phyloP scores from a whole-genome alignment of 805 yeast genomes.

The Saccharomyces paradoxus region DNA sequence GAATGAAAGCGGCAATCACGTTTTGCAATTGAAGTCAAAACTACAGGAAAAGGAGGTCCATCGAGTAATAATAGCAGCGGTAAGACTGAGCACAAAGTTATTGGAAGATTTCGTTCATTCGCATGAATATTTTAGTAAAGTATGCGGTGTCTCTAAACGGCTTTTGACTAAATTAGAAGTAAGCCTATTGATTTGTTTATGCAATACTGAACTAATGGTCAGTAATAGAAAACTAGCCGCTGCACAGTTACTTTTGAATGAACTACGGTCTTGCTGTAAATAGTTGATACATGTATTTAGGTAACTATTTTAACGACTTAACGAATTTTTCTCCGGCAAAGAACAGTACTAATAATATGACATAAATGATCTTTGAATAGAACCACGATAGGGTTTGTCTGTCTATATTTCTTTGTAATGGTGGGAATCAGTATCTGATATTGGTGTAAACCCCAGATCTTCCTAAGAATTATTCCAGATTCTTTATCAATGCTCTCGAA shows the following conservation, averaged over 20 bases:
- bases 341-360: neutral
- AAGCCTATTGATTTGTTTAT: conserved; percentile 15
- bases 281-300: neutral
- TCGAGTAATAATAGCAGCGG: conserved; percentile 37
- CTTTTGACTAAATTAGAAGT: conserved; percentile 24
- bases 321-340: neutral
- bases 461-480: neutral
- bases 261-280: conserved; percentile 4
- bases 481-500: neutral
- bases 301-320: neutral
- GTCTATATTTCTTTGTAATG: neutral
- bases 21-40: conserved; percentile 19
- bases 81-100: conserved; percentile 40
- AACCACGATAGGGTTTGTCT: neutral
- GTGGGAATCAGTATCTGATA: neutral
- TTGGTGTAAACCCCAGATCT: neutral
- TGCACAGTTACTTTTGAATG: conserved; percentile 8
- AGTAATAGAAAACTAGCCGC: conserved; percentile 12
- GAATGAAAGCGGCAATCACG: conserved; percentile 2
- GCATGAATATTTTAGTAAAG: conserved; percentile 40
- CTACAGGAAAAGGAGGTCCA: conserved; percentile 34
- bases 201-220: conserved; percentile 15
- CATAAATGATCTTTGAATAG: neutral
- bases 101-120: conserved; percentile 40
- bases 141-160: conserved; percentile 37